phyloP scores from a whole-genome alignment of 225 moss, liverwort and hornwort species.

The Neckera pumila region DNA sequence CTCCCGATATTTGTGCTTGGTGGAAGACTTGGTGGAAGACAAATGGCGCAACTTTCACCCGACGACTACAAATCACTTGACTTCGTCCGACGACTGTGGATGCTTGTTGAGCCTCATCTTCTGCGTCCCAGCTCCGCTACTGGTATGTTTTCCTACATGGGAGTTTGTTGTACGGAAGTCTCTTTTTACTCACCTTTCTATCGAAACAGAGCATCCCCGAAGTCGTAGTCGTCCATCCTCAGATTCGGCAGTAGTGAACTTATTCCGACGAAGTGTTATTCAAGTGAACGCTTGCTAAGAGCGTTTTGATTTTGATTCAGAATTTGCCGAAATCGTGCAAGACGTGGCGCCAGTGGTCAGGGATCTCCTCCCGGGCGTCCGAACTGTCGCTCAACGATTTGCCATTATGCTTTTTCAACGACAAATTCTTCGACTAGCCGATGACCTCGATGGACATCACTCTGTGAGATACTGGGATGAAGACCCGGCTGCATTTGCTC shows the following conservation, averaged over 20 bases:
- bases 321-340: conserved; percentile 49
- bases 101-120: conserved; percentile 62
- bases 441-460: conserved; percentile 77
- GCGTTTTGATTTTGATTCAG: conserved; percentile 19
- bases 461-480: conserved; percentile 33
- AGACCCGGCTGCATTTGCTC: conserved; percentile 44
- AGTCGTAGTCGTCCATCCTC: not conserved
- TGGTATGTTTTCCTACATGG: conserved; percentile 20
- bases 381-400: conserved; percentile 62
- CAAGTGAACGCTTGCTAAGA: not conserved
- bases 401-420: conserved; percentile 61
- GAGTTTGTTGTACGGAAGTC: not conserved
- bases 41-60: conserved; percentile 64
- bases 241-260: not conserved
- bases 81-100: conserved; percentile 67
- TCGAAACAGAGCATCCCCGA: not conserved
- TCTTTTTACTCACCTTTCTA: not conserved
- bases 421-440: conserved; percentile 65
- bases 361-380: conserved; percentile 71
- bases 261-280: not conserved
- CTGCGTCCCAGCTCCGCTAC: conserved; percentile 31
- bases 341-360: conserved; percentile 36
- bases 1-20: conserved; percentile 66
- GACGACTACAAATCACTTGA: conserved; percentile 83
- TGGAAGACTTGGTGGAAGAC: conserved; percentile 34